Conservation (phyloP, 1,284 basidiomycete genomes). For the Cutaneotrichosporon mucoides region DNA sequence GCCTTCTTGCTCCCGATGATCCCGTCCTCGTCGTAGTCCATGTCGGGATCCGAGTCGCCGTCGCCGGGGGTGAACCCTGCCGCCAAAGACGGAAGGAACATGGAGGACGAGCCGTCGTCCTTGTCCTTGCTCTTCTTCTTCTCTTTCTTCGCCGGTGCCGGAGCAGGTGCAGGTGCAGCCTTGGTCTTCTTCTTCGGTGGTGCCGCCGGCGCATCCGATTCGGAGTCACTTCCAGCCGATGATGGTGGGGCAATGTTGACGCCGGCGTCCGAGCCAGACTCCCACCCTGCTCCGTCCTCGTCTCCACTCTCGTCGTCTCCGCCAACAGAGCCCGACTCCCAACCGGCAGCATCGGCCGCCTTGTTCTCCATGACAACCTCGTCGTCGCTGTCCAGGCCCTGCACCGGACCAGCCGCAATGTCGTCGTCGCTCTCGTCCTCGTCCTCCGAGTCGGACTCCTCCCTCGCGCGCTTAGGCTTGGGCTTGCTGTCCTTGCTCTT, state of each 20-base stretch:
- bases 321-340: conserved; percentile 54
- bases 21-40: conserved; percentile 59
- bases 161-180: conserved; percentile 6
- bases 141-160: conserved; percentile 10
- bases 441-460: conserved; percentile 3
- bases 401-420: conserved; percentile 3
- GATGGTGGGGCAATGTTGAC: conserved; percentile 5
- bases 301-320: conserved; percentile 29
- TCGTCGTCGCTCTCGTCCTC: conserved; percentile 5
- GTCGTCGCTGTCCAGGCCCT: conserved; percentile 17
- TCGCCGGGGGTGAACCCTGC: conserved; percentile 80
- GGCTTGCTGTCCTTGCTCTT: conserved; percentile 22
- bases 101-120: conserved; percentile 55
- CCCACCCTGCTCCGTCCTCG: conserved; percentile 51
- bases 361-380: conserved; percentile 38
- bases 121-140: conserved; percentile 22
- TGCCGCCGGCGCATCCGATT: conserved; percentile 29
- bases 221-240: conserved; percentile 23
- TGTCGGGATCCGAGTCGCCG: conserved; percentile 68
- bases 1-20: conserved; percentile 50
- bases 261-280: conserved; percentile 48
- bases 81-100: conserved; percentile 82
- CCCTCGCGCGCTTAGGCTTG: conserved; percentile 13
- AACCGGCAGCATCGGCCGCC: conserved; percentile 53
- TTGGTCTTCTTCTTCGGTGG: conserved; percentile 26